These are phyloP conservation scores for Trichosporon inkin DNA, from an alignment of 1,284 basidiomycete species.

Conservation along the genomic window DNA sequence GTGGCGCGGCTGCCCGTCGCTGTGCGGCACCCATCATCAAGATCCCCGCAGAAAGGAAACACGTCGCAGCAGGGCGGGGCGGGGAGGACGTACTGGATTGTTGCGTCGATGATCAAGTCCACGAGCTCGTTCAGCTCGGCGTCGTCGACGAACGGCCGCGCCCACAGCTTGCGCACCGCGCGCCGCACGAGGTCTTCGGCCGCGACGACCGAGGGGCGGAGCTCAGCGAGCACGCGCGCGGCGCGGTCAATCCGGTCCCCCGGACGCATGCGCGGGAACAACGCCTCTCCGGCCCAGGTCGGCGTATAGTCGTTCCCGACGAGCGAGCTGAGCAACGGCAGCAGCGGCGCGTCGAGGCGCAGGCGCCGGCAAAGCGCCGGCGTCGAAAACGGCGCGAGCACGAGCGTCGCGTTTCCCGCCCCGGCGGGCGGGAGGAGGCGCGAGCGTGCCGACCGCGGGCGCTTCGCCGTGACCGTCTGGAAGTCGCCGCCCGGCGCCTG, in stretches of 20 bases:
- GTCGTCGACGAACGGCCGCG: constrained; percentile 30
- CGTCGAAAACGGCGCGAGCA: constrained; percentile 63
- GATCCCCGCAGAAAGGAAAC: constrained; percentile 50
- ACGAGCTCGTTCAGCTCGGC: constrained; percentile 28
- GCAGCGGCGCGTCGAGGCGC: constrained; percentile 63
- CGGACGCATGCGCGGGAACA: constrained; percentile 32
- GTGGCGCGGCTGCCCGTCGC: constrained; percentile 3
- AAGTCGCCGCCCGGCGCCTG: constrained; percentile 19
- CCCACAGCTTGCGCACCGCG: constrained; percentile 38
- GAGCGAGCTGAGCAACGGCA: constrained; percentile 78
- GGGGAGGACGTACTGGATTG: constrained; percentile 47
- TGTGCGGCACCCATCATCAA: constrained; percentile 27
- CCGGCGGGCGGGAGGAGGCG: constrained; percentile 57
- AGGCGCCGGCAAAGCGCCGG: constrained; percentile 62
- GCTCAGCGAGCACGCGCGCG: constrained; percentile 45
- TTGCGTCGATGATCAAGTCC: constrained; percentile 45
- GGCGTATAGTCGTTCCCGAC: constrained; percentile 79
- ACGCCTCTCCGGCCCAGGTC: constrained; percentile 46
- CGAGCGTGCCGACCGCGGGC: constrained; percentile 43
- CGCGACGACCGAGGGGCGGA: constrained; percentile 17
- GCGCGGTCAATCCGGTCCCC: constrained; percentile 45
- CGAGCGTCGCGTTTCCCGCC: constrained; percentile 48
- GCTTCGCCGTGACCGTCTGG: constrained; percentile 16
- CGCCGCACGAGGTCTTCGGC: constrained; percentile 37
- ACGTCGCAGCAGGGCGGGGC: constrained; percentile 31